A percentile compares a stretch with the other conserved stretches of the same genome.
These are phyloP conservation scores for Chaetoceros muelleri DNA, from an alignment of 108 stramenopile genomes.

Conservation along the genomic window DNA sequence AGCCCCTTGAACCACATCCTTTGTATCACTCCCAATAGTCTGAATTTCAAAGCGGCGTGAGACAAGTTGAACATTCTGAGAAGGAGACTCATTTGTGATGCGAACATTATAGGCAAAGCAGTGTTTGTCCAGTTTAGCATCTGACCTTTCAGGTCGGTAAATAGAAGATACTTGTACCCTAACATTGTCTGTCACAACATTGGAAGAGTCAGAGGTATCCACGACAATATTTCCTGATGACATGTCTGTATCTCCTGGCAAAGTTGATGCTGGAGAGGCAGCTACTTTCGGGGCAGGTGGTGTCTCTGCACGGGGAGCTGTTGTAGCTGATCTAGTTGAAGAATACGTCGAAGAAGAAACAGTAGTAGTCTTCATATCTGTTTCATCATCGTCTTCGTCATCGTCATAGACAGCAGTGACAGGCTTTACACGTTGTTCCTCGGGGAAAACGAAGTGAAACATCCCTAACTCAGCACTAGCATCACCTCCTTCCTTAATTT, in stretches of 20 bases:
- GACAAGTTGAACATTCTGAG: conserved; percentile 67
- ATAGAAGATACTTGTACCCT: conserved; percentile 70
- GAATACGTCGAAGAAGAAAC: conserved; percentile 9
- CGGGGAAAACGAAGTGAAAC: conserved; percentile 82
- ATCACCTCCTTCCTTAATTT: conserved; percentile 61
- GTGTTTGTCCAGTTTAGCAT: conserved; percentile 67
- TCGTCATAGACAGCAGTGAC: conserved; percentile 53
- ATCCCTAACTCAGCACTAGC: conserved; percentile 56
- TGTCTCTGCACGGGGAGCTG: conserved; percentile 13
- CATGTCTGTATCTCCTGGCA: conserved; percentile 80
- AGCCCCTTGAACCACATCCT: conserved; percentile 84
- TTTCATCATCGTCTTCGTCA: conserved; percentile 75
- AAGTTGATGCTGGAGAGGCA: conserved; percentile 37
- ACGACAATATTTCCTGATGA: conserved; percentile 50
- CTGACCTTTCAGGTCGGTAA: conserved; percentile 85
- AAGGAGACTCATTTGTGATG: conserved; percentile 78
- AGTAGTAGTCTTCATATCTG: conserved; percentile 26
- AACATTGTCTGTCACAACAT: conserved; percentile 55
- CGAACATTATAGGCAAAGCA: conserved; percentile 90
- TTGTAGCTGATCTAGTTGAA: conserved; percentile 7
- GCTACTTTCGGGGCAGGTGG: conserved; percentile 7
- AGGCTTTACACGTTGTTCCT: conserved; percentile 76
- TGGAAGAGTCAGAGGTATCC: conserved; percentile 53
- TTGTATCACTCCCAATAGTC: conserved; percentile 63
- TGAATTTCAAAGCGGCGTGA: conserved; percentile 87